Base-by-base conservation (phyloP, 1,284 basidiomycete genomes). In the Heterobasidion occidentale region DNA sequence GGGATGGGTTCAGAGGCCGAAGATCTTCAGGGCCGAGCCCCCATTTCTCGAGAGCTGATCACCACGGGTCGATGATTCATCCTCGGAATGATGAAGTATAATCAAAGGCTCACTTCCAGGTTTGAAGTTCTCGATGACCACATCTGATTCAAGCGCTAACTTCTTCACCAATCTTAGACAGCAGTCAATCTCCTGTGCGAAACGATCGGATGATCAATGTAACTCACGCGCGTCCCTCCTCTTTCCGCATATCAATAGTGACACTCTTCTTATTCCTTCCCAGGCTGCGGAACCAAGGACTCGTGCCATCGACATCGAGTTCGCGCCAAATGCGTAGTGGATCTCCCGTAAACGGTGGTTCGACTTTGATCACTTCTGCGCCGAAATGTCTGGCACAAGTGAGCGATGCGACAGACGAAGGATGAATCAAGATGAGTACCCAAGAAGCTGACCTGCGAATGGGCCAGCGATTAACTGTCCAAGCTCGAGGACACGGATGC, bases 231-330 rank as follows among this genome's bases (percentile, higher is more conserved):
- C 81, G 69, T n/a, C 85, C 84, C 62, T 84, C 77, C 15, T 76
- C 72, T 58, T 78, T 81, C 44, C 81, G 70, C 60, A 87, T 63
- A 63, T 88, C 83, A 58, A 88, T 82, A 8, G 80, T 80, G 14
- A 87, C 77, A 57, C 84, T 86, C 69, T 84, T 87, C 73, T 88
- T 88, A 67, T 88, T 87, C 45, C 86, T 71, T 7, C 70, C 84
- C 27, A 87, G 76, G 62, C 84, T 86, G 46, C 85, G 71, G 68
- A 84, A 88, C 86, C 85, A 88, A 0, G 84, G 84, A 59, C 85
- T 85, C 1, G 80, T 79, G 1, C 84, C 84, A 61, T 88, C 85
- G 0, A 79, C 71, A 60, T 88, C 86, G 20, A 84, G 74, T 60
- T 88, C 86, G 55, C 86, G 70, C 83, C 84, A 87, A 2, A 84